A percentile compares a stretch with the other conserved stretches of the same genome.
phyloP scores from a whole-genome alignment of 805 yeast genomes.

The Schwanniomyces sp. region DNA sequence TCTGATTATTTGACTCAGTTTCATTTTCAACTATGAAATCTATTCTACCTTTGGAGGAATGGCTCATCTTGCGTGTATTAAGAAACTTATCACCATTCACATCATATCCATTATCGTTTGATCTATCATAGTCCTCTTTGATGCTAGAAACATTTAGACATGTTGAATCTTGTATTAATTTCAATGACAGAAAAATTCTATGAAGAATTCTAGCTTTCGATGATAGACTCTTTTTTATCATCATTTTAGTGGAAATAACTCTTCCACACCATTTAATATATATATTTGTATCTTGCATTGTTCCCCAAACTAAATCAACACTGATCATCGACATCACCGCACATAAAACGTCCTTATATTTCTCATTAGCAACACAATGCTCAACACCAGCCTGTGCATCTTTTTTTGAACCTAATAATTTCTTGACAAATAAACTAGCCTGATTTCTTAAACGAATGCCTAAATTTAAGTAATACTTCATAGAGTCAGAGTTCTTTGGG shows the following conservation, averaged over 20 bases:
- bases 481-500: constrained; percentile 60
- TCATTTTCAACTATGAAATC: constrained; percentile 21
- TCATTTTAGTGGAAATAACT: constrained; percentile 69
- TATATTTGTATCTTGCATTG: constrained; percentile 79
- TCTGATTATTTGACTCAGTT: not conserved
- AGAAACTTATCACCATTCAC: constrained; percentile 34
- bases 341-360: constrained; percentile 80
- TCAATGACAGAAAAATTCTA: constrained; percentile 72
- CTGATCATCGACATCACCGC: constrained; percentile 86
- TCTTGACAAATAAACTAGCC: constrained; percentile 66
- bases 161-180: constrained; percentile 76
- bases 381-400: constrained; percentile 38
- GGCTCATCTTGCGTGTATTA: constrained; percentile 11
- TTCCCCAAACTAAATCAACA: constrained; percentile 87
- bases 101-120: constrained; percentile 29
- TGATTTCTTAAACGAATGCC: constrained; percentile 76
- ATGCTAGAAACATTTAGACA: constrained; percentile 39
- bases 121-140: constrained; percentile 30
- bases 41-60: constrained; percentile 16
- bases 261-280: constrained; percentile 77
- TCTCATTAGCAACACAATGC: constrained; percentile 51
- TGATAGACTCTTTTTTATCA: constrained; percentile 60
- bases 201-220: constrained; percentile 77
- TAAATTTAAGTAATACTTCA: constrained; percentile 67
- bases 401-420: constrained; percentile 43